These are phyloP conservation scores for Stemphylium beticola DNA, from an alignment of 2,329 filamentous ascomycete species.

Conservation along the genomic window DNA sequence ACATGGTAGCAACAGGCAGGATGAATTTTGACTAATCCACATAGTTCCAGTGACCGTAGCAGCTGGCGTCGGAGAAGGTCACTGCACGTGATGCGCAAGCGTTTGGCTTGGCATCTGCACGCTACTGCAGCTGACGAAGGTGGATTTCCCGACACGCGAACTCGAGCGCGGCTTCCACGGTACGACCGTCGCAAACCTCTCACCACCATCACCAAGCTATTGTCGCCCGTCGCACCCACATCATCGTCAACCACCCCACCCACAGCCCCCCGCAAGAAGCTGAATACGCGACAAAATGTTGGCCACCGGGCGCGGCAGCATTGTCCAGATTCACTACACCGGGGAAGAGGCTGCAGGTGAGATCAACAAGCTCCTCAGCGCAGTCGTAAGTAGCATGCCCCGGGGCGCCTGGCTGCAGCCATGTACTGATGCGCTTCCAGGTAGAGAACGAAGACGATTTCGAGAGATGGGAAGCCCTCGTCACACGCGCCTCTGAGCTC, in stretches of 20 bases:
- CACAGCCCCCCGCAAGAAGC: background rate
- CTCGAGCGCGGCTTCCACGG: constrained; percentile 18
- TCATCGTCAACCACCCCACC: constrained; percentile 6
- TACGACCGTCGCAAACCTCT: constrained; percentile 17
- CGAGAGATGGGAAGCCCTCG: constrained; percentile 91
- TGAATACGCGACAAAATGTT: constrained; percentile 31
- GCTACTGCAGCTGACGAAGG: constrained; percentile 20
- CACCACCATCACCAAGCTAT: constrained; percentile 10
- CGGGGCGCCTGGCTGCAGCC: background rate
- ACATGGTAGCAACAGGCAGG: background rate
- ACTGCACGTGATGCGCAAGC: constrained; percentile 9
- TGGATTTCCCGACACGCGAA: constrained; percentile 16
- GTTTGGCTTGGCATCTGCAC: constrained; percentile 1
- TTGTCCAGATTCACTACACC: constrained; percentile 40
- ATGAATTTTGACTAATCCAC: background rate
- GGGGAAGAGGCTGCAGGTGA: constrained; percentile 56
- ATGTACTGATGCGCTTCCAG: constrained; percentile 48
- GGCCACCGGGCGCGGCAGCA: constrained; percentile 37
- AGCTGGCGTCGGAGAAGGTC: background rate
- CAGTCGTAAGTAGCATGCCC: constrained; percentile 69
- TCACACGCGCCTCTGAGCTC: constrained; percentile 79
- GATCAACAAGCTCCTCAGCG: constrained; percentile 76
- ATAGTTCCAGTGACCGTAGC: background rate
- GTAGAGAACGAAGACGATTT: constrained; percentile 83
- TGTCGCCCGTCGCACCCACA: constrained; percentile 15